Evolutionary conservation across 2,329 filamentous ascomycete species (phyloP).

Genomic region (Blumeriella jaapii): DNA sequence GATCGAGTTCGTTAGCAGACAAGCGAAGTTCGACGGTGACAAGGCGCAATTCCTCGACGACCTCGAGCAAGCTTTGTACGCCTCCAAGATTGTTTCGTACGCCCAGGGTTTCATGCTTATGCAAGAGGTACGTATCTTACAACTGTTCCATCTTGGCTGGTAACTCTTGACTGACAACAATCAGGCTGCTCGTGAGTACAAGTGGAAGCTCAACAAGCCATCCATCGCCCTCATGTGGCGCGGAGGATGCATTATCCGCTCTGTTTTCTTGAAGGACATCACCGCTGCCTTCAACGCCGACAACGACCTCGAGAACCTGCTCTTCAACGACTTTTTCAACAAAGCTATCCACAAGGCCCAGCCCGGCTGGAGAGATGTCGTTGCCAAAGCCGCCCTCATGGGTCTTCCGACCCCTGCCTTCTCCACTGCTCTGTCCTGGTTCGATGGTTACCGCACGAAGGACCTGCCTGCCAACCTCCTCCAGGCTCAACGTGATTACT

Average conservation of each 20-base stretch:
- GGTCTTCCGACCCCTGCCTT: conserved; percentile 95
- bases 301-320: conserved; percentile 91
- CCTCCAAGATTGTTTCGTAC: conserved; percentile 99
- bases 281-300: conserved; percentile 91
- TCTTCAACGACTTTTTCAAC: conserved; percentile 99
- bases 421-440: conserved; percentile 95
- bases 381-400: conserved; percentile 83
- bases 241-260: conserved; percentile 98
- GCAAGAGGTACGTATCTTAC: conserved; percentile 62
- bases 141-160: too few species aligned
- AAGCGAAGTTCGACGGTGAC: conserved; percentile 75
- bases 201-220: conserved; percentile 99
- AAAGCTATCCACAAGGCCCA: conserved; percentile 97
- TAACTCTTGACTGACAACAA: conserved; percentile 8
- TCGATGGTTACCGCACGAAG: conserved; percentile 96
- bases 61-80: conserved; percentile 97
- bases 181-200: conserved; percentile 87
- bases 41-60: conserved; percentile 90
- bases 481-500: conserved; percentile 99
- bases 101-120: conserved; percentile 99
- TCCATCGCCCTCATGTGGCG: conserved; percentile 99
- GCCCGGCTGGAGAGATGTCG: conserved; percentile 80
- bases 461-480: conserved; percentile 95
- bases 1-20: conserved; percentile 63
- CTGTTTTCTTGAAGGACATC: conserved; percentile 99